These are phyloP conservation scores for Diaporthe nobilis DNA, from an alignment of 2,329 filamentous ascomycete genomes.

Conservation along the genomic window DNA sequence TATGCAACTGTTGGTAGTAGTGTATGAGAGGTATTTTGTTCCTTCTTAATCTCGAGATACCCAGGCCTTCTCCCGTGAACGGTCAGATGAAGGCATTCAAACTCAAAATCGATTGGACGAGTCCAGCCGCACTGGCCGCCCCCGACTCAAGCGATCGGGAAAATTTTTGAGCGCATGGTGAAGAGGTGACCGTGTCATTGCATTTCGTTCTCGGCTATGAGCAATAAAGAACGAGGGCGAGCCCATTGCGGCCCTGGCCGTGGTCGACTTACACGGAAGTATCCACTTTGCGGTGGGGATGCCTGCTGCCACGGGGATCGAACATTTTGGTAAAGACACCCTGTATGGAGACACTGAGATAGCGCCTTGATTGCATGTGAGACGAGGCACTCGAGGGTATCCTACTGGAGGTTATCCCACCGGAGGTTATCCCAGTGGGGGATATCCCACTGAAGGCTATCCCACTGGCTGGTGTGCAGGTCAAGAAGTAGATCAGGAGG, in stretches of 20 bases:
- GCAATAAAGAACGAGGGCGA: not conserved
- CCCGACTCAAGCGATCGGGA: constrained; percentile 11
- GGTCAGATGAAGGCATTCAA: constrained; percentile 18
- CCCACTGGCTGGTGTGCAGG: not conserved
- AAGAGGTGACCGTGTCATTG: constrained; percentile 20
- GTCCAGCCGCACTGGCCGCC: not conserved
- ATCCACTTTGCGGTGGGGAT: constrained; percentile 23
- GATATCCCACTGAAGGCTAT: not conserved
- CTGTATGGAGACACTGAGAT: constrained; percentile 20
- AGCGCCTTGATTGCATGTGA: constrained; percentile 29
- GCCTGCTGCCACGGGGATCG: constrained; percentile 27
- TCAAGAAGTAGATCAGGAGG: no score
- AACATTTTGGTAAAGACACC: constrained; percentile 32
- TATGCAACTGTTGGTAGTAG: not conserved
- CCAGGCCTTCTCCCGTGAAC: not conserved
- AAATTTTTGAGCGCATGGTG: constrained; percentile 12
- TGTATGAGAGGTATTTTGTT: not conserved
- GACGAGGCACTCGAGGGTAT: not conserved
- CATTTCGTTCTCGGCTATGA: not conserved
- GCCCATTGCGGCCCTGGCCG: constrained; percentile 3
- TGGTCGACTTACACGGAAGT: constrained; percentile 28
- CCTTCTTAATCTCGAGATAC: constrained; percentile 26
- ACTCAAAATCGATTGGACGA: not conserved
- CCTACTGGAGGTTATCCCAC: not conserved
- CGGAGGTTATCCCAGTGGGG: not conserved